phyloP scores from a whole-genome alignment of 2,329 filamentous ascomycete genomes.

The Aureobasidium sp. region DNA sequence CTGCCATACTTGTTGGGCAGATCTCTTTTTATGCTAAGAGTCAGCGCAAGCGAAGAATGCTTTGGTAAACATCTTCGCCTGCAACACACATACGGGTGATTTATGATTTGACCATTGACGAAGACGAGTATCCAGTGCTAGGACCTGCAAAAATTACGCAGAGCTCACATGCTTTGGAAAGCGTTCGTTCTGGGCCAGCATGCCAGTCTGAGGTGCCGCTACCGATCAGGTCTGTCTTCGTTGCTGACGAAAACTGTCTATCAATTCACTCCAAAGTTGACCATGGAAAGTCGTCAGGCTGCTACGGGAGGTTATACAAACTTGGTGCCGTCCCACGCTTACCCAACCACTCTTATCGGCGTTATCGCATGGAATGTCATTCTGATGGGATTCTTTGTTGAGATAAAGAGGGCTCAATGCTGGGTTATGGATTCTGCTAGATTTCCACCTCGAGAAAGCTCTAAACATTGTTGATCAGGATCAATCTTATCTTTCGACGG shows the following conservation, averaged over 20 bases:
- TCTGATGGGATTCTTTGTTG: conserved; percentile 7
- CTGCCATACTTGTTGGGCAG: not conserved
- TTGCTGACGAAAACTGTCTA: not conserved
- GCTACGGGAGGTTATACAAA: not conserved
- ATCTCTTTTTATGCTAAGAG: too few relatives aligned
- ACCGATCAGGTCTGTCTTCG: too few relatives aligned
- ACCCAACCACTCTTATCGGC: conserved; percentile 1
- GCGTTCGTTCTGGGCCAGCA: not conserved
- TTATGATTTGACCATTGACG: too few relatives aligned
- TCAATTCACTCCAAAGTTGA: not conserved
- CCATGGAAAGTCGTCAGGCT: not conserved
- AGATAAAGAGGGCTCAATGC: not conserved
- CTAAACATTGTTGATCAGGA: not conserved
- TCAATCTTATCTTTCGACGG: not conserved
- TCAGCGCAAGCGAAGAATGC: too few relatives aligned
- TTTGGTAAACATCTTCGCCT: too few relatives aligned
- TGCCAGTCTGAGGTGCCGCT: not conserved
- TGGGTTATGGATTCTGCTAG: not conserved
- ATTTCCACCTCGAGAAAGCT: not conserved
- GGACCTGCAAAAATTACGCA: not conserved
- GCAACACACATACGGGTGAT: too few relatives aligned
- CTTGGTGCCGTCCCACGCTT: not conserved
- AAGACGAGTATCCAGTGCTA: not conserved
- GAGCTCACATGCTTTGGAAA: not conserved
- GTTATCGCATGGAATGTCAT: conserved; percentile 6